Evolutionary conservation across 352 stramenopile species (phyloP), one percentile per base, ranked within the genome.

Genomic region (Aphanomyces astaci): DNA sequence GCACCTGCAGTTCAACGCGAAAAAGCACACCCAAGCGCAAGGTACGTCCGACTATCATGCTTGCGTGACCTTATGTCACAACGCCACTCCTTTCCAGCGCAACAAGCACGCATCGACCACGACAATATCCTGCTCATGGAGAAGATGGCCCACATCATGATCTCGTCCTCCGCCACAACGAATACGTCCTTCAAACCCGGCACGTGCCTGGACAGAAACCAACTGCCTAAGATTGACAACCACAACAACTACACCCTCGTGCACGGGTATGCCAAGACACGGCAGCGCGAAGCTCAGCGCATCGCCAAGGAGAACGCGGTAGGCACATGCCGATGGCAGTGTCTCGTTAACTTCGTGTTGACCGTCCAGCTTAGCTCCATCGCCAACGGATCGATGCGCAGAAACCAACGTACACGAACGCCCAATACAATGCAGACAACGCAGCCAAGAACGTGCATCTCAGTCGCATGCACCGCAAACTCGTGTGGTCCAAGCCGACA

Each of bases 231-330:
- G 32, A 65, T 65, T 39, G 56, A 65, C 56, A 65, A 65, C 27
- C 56, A 65, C 56, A 65, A 65, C 56, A 10, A 65, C 9, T 65
- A 65, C 56, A 65, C 33, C 11, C 56, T 65, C 22, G 56, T 65
- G 11, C 39, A 32, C 27, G 56, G 56, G 4, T 65, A 53, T 22
- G 22, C 46, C n/a, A 46, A 48, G 17, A 65, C 32, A 10, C 56
- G 56, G 1, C 11, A 52, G 24, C 17, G 27, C 13, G 32, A 51
- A 22, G 39, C 17, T 24, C n/a, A 24, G 2, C 56, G 56, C 13
- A 65, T 65, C n/a, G 56, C 56, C 36, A 65, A 65, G 56, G 56
- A 65, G 39, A 65, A 65, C 24, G 32, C 22, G 36, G 56, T 64
- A 51, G 9, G 33, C 30, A 27, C 54, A 45, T 4, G 30, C n/a